A percentile compares a stretch with the other conserved stretches of the same genome.
These are phyloP conservation scores for Phytopythium boreale DNA, from an alignment of 352 stramenopile genomes.

Conservation along the genomic window DNA sequence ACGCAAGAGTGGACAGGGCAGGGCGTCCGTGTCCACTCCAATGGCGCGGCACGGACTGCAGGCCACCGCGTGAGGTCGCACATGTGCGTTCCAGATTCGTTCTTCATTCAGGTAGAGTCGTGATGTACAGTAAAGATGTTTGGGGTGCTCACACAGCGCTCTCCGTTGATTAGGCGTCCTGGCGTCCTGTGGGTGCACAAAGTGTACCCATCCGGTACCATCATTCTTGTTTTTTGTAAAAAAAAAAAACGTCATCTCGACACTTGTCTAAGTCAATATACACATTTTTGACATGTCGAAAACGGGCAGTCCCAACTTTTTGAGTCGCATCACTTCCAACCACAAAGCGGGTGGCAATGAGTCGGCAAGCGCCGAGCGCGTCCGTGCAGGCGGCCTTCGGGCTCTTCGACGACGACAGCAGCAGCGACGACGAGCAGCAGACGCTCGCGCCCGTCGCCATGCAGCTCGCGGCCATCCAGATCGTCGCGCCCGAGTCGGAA, in stretches of 20 bases:
- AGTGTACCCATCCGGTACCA: not conserved
- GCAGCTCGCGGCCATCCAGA: constrained; percentile 21
- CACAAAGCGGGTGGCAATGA: constrained; percentile 5
- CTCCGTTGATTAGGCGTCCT: not conserved
- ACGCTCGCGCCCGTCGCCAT: constrained; percentile 9
- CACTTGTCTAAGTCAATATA: not conserved
- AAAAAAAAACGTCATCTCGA: too few species aligned
- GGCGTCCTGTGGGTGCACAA: not conserved
- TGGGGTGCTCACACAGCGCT: too few species aligned
- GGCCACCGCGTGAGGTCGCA: too few species aligned
- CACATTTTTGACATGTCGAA: not conserved
- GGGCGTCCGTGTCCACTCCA: too few species aligned
- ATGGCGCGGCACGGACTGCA: not conserved
- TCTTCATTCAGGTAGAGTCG: too few species aligned
- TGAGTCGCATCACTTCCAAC: not conserved
- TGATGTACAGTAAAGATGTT: too few species aligned
- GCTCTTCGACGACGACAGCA: constrained; percentile 79
- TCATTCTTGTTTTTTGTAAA: not conserved
- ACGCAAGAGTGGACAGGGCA: not conserved
- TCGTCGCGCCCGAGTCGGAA: constrained; percentile 9
- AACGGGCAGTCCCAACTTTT: not conserved
- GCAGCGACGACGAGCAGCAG: constrained; percentile 49
- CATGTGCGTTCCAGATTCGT: not conserved
- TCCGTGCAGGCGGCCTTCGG: constrained; percentile 69
- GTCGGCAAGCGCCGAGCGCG: constrained; percentile 26